phyloP scores from a whole-genome alignment of 2,329 filamentous ascomycete species.

The Aspergillus neotritici region DNA sequence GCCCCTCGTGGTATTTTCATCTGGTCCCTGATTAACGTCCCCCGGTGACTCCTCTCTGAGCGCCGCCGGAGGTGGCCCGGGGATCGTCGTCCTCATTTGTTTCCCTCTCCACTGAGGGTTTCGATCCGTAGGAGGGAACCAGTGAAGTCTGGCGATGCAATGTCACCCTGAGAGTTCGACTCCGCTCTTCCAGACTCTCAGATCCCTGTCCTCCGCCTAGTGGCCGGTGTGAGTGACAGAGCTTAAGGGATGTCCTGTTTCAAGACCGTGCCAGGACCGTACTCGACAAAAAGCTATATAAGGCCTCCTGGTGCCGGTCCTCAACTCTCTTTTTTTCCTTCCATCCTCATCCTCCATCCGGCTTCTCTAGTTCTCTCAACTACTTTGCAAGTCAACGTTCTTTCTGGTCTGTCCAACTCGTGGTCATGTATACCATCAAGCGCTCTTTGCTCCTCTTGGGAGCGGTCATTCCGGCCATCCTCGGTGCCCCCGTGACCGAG shows the following conservation, averaged over 20 bases:
- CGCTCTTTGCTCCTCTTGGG: slow-evolving; percentile 18
- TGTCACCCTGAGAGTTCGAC: slow-evolving; percentile 19
- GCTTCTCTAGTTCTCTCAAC: neutral
- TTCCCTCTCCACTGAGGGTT: slow-evolving; percentile 7
- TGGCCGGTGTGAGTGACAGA: slow-evolving; percentile 3
- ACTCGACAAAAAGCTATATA: slow-evolving; percentile 6
- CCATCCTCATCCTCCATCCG: neutral
- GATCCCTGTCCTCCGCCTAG: slow-evolving; percentile 2
- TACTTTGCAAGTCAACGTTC: slow-evolving; percentile 1
- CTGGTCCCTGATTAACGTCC: no score
- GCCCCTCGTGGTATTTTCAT: no score
- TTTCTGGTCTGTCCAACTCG: neutral
- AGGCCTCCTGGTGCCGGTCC: slow-evolving; percentile 1
- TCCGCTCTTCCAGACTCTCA: slow-evolving; percentile 7
- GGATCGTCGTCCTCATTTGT: slow-evolving; percentile 6
- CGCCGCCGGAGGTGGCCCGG: no score
- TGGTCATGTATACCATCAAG: slow-evolving; percentile 18
- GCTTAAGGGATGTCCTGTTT: no score
- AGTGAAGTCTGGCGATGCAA: slow-evolving; percentile 14
- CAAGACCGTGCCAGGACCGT: no score
- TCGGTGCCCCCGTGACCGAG: slow-evolving; percentile 14
- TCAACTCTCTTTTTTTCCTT: slow-evolving; percentile 3
- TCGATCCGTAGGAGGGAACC: slow-evolving; percentile 14
- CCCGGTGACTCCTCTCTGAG: slow-evolving; percentile 1
- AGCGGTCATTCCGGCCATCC: slow-evolving; percentile 19